Evolutionary conservation across 345 rosid species (phyloP).

Genomic region (Gossypium ekmanianum): DNA sequence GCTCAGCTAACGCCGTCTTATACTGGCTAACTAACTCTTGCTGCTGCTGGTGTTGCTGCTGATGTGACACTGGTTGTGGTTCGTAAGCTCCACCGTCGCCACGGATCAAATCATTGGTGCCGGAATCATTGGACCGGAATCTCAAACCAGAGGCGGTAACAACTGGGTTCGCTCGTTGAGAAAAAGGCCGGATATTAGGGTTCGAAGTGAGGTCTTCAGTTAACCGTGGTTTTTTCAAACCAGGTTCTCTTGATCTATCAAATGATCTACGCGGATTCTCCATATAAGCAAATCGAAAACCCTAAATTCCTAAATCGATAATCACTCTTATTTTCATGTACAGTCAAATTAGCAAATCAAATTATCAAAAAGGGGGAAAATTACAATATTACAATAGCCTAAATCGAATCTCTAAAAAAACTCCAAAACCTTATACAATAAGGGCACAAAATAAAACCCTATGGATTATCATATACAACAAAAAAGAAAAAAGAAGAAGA

Average conservation of each 20-base stretch:
- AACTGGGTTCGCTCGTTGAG: slow-evolving; percentile 37
- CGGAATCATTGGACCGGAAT: slow-evolving; percentile 39
- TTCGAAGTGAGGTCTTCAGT: slow-evolving; percentile 35
- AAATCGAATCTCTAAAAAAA: background rate
- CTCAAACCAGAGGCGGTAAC: slow-evolving; percentile 23
- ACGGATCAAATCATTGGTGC: slow-evolving; percentile 43
- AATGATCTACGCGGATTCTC: slow-evolving; percentile 76
- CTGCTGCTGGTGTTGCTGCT: slow-evolving; percentile 49
- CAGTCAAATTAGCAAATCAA: background rate
- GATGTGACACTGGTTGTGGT: slow-evolving; percentile 50
- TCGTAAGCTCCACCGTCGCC: slow-evolving; percentile 67
- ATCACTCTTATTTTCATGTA: background rate
- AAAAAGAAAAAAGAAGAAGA: background rate
- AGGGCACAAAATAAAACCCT: slow-evolving; percentile 1
- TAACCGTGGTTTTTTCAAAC: slow-evolving; percentile 54
- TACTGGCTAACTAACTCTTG: slow-evolving; percentile 91
- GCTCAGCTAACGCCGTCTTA: slow-evolving; percentile 82
- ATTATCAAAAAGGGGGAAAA: background rate
- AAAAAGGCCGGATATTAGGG: slow-evolving; percentile 24
- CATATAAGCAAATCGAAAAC: slow-evolving; percentile 39
- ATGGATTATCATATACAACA: background rate
- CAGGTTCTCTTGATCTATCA: slow-evolving; percentile 82
- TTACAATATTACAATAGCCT: background rate
- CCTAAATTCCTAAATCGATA: slow-evolving; percentile 20
- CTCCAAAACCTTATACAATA: background rate